Percentiles rank a stretch among this genome's conserved stretches.
Evolutionary conservation across 2,329 filamentous ascomycete species (phyloP).

Genomic region (Aureobasidium subglaciale): DNA sequence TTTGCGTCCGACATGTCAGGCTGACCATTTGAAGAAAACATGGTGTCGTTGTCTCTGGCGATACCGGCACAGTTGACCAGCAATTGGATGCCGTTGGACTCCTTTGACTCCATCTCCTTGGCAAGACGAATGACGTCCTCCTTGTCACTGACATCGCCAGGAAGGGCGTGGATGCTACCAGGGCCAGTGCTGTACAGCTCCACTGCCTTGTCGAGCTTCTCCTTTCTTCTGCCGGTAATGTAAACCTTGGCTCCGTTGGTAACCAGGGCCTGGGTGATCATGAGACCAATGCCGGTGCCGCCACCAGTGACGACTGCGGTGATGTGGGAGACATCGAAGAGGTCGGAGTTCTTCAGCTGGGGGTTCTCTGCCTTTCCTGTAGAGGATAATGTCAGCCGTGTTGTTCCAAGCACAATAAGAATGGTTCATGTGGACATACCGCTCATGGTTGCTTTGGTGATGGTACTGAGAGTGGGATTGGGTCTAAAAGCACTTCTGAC

Average conservation of each 20-base stretch:
- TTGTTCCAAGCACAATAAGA: neutral
- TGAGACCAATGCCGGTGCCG: conserved; percentile 36
- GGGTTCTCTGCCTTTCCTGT: conserved; percentile 27
- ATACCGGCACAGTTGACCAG: conserved; percentile 50
- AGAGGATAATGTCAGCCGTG: neutral
- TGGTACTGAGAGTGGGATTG: conserved; percentile 11
- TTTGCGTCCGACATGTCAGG: conserved; percentile 43
- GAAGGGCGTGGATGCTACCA: conserved; percentile 34
- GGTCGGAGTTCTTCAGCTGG: conserved; percentile 34
- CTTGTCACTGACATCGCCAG: conserved; percentile 46
- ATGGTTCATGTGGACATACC: conserved; percentile 4
- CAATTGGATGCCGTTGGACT: conserved; percentile 47
- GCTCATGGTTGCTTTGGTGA: conserved; percentile 21
- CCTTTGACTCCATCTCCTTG: conserved; percentile 36
- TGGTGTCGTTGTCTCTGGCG: conserved; percentile 46
- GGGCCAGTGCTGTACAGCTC: conserved; percentile 41
- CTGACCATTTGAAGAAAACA: conserved; percentile 40
- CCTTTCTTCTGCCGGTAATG: conserved; percentile 40
- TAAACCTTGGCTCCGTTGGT: conserved; percentile 38
- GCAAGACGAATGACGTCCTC: conserved; percentile 39
- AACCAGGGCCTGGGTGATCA: conserved; percentile 32
- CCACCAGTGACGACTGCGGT: conserved; percentile 42
- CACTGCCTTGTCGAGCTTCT: conserved; percentile 38
- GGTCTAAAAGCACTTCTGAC: conserved; percentile 18
- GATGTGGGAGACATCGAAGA: conserved; percentile 41